Evolutionary conservation across 1,139 yeast genomes (phyloP), one percentile per base, ranked within the genome.

Genomic region (Sugiyamaella xylanicola): DNA sequence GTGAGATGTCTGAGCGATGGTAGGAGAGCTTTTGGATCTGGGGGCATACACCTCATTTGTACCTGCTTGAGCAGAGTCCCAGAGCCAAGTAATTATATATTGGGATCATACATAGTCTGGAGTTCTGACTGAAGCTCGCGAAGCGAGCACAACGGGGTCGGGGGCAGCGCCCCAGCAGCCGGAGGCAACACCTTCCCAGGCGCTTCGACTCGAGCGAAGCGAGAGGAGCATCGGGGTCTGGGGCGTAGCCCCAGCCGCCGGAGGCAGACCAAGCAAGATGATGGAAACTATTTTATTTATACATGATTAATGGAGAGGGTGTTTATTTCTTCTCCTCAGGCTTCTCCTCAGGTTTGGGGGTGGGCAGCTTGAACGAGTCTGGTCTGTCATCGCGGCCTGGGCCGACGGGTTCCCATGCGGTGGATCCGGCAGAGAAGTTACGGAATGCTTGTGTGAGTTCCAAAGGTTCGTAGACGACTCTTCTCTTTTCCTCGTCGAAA

Each of bases 391-490:
- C 96, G 63, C 83, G 79, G 68, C 96, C 96, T 48, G 85, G 87
- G 59, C 96, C 96, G 64, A 87, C 93, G 65, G 87, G 96, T 73
- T 89, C 96, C 95, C 96, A 89, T 56, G 86, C 90, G 42, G 95
- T 84, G 22, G 93, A 83, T 51, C 96, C 96, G 56, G 87, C 95
- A 40, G 89, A 78, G 74, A 89, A 89, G 77, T 88, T 86, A 79
- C 96, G 84, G 83, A 90, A 89, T 27, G 96, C 96, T 76, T 88
- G 96, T 44, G 95, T 86, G 72, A 88, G 80, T 76, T 89, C 96
- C 68, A 89, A 80, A 51, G 96, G 96, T 74, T 88, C 96, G 70
- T 89, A 89, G 35, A 89, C 89, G 57, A 89, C 85, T 70, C 96
- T 82, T 79, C 88, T 85, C 81, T 89, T 89, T 73, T 89, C 96